These are phyloP conservation scores for Sanguinoderma infundibulare DNA, from an alignment of 1,284 basidiomycete genomes.

Conservation along the genomic window DNA sequence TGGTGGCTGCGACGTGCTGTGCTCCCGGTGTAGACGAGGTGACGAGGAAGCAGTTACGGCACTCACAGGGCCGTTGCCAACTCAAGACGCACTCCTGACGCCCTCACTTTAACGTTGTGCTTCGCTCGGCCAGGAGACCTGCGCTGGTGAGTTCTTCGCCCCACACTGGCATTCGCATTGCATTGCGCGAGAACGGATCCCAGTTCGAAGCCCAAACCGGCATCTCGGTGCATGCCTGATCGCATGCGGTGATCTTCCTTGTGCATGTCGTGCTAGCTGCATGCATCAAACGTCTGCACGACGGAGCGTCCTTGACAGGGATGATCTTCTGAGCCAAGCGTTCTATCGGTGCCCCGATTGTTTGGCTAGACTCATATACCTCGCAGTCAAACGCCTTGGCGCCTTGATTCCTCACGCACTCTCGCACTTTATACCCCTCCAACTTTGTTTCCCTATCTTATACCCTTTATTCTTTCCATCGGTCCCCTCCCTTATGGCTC, in stretches of 20 bases:
- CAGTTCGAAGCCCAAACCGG: neutral
- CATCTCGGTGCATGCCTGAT: neutral
- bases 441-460: conserved; percentile 12
- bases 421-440: conserved; percentile 20
- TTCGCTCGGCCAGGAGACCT: conserved; percentile 12
- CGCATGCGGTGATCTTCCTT: conserved; percentile 17
- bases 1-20: neutral
- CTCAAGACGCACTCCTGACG: neutral
- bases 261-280: conserved; percentile 8
- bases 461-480: conserved; percentile 5
- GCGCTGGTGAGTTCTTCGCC: conserved; percentile 5
- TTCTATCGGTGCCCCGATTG: conserved; percentile 5
- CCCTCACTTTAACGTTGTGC: conserved; percentile 2
- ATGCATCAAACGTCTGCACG: conserved; percentile 23
- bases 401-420: conserved; percentile 5
- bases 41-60: neutral
- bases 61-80: conserved; percentile 1
- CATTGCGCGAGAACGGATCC: neutral
- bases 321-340: conserved; percentile 15
- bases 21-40: neutral
- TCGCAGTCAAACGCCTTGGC: conserved; percentile 22
- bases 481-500: conserved; percentile 22
- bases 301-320: conserved; percentile 14
- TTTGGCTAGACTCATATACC: conserved; percentile 21
- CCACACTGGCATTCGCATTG: conserved; percentile 14